Evolutionary conservation across 192 early-diverging fungal genomes (phyloP).

Genomic region (Chytriomyces confervae): DNA sequence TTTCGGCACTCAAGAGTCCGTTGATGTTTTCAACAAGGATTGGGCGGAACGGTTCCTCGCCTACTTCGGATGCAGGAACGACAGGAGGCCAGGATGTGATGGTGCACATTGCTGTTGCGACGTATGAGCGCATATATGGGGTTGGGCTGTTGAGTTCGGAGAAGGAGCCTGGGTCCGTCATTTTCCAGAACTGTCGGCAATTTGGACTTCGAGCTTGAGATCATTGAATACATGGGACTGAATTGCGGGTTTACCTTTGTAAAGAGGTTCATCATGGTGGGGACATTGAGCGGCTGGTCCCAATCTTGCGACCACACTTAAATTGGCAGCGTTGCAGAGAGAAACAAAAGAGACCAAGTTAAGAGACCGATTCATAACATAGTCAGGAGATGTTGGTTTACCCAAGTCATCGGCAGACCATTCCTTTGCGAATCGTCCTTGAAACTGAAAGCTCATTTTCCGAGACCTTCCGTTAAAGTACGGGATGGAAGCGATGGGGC

Average conservation of each 20-base stretch:
- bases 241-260: slow-evolving; percentile 14
- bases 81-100: slow-evolving; percentile 21
- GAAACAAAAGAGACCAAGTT: no score
- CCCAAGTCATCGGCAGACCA: slow-evolving; percentile 34
- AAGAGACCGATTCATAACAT: no score
- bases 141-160: slow-evolving; percentile 29
- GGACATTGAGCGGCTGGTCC: slow-evolving; percentile 30
- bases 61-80: background rate
- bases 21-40: slow-evolving; percentile 36
- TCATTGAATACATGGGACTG: background rate
- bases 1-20: slow-evolving; percentile 16
- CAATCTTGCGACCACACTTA: slow-evolving; percentile 37
- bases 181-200: slow-evolving; percentile 27
- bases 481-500: slow-evolving; percentile 14
- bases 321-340: background rate
- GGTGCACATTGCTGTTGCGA: slow-evolving; percentile 37
- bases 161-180: slow-evolving; percentile 35
- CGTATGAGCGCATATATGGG: slow-evolving; percentile 39
- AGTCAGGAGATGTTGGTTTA: background rate
- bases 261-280: slow-evolving; percentile 36
- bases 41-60: slow-evolving; percentile 31
- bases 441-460: slow-evolving; percentile 35
- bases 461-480: slow-evolving; percentile 37
- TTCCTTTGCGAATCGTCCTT: slow-evolving; percentile 29
- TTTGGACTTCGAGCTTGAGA: background rate